phyloP scores from a whole-genome alignment of 164 flowering plant genomes.

The Annona squamosa region DNA sequence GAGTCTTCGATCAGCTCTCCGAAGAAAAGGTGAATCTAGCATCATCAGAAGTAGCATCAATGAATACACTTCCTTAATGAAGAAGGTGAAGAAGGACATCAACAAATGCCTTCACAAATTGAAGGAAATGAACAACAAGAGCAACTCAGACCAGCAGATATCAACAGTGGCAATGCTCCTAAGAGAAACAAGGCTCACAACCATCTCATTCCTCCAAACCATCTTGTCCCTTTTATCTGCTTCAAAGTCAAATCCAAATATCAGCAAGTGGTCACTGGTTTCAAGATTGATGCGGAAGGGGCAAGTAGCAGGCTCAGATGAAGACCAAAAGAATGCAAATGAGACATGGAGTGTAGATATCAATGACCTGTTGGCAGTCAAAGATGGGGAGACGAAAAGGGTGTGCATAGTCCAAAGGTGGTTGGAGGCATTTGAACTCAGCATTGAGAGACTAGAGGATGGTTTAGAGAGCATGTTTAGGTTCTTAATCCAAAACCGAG shows the following conservation, averaged over 20 bases:
- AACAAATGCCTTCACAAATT: slow-evolving; percentile 19
- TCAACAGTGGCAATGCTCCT: slow-evolving; percentile 20
- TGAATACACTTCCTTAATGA: slow-evolving; percentile 23
- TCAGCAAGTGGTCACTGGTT: slow-evolving; percentile 29
- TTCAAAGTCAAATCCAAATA: slow-evolving; percentile 14
- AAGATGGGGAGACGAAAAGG: slow-evolving; percentile 17
- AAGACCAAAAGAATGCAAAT: slow-evolving; percentile 11
- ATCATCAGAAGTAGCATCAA: slow-evolving; percentile 6
- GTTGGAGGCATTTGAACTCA: slow-evolving; percentile 41
- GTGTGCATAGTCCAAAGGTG: slow-evolving; percentile 27
- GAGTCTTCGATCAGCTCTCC: slow-evolving; percentile 25
- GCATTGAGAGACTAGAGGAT: slow-evolving; percentile 34
- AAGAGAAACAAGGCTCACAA: slow-evolving; percentile 25
- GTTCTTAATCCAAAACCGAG: slow-evolving; percentile 52
- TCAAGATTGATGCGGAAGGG: slow-evolving; percentile 31
- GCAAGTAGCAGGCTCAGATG: slow-evolving; percentile 10
- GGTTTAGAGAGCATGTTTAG: slow-evolving; percentile 42
- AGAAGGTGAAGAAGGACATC: slow-evolving; percentile 23
- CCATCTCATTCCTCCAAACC: slow-evolving; percentile 25
- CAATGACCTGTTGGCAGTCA: slow-evolving; percentile 4
- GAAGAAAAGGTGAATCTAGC: slow-evolving; percentile 20
- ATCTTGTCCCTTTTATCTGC: slow-evolving; percentile 25
- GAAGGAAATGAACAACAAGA: slow-evolving; percentile 7
- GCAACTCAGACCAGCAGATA: slow-evolving; percentile 8
- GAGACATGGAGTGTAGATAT: slow-evolving; percentile 30